A percentile compares a stretch with the other conserved stretches of the same genome.
Evolutionary conservation across 805 yeast genomes (phyloP).

Genomic region (Nakazawaea holstii): DNA sequence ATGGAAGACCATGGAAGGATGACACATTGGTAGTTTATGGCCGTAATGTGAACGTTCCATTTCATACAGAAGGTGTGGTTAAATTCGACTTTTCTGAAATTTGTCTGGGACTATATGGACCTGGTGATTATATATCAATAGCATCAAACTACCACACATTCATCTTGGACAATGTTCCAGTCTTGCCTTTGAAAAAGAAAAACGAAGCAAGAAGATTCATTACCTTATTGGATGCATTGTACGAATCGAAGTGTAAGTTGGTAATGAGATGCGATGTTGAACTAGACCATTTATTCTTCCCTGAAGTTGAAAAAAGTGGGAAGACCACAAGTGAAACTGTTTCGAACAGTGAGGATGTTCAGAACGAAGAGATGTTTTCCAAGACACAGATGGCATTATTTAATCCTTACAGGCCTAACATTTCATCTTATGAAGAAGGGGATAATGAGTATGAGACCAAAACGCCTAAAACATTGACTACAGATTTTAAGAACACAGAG

Average conservation of each 20-base stretch:
- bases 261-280: conserved; percentile 43
- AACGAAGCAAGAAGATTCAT: conserved; percentile 68
- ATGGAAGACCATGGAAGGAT: conserved; percentile 10
- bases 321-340: neutral
- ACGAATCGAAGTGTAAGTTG: conserved; percentile 63
- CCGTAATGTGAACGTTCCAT: conserved; percentile 42
- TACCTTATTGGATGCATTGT: conserved; percentile 61
- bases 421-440: conserved; percentile 54
- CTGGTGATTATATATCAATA: conserved; percentile 66
- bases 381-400: conserved; percentile 53
- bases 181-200: conserved; percentile 48
- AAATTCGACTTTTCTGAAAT: conserved; percentile 47
- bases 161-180: conserved; percentile 57
- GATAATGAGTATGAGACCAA: conserved; percentile 23
- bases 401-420: conserved; percentile 67
- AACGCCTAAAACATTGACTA: conserved; percentile 13
- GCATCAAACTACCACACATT: conserved; percentile 56
- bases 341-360: conserved; percentile 32
- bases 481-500: conserved; percentile 40
- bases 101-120: conserved; percentile 52
- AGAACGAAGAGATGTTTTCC: conserved; percentile 67
- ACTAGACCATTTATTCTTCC: conserved; percentile 57
- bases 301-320: conserved; percentile 32
- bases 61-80: conserved; percentile 36
- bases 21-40: conserved; percentile 48